A percentile compares a stretch with the other conserved stretches of the same genome.
phyloP scores from a whole-genome alignment of 805 yeast genomes.

The Monosporozyma siamensis region DNA sequence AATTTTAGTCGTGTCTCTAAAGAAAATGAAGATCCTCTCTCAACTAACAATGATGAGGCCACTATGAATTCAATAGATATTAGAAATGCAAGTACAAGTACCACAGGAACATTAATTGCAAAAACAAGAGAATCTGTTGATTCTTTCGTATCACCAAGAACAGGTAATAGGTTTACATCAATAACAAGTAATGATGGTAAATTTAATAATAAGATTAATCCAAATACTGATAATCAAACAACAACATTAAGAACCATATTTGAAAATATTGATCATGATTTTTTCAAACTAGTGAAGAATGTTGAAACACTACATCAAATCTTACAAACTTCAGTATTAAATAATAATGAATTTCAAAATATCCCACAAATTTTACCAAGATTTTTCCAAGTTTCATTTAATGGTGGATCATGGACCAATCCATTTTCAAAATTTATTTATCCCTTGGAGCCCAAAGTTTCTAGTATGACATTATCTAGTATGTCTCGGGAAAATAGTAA shows the following conservation, averaged over 20 bases:
- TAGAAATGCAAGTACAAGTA: conserved; percentile 15
- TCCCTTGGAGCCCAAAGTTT: conserved; percentile 3
- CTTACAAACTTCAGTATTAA: conserved; percentile 17
- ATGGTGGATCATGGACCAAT: conserved; percentile 74
- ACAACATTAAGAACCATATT: neutral
- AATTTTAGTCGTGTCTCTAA: neutral
- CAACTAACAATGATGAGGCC: neutral
- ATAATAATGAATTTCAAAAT: conserved; percentile 10
- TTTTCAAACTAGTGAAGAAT: conserved; percentile 24
- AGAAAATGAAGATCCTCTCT: neutral
- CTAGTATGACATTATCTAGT: neutral
- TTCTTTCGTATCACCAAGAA: neutral
- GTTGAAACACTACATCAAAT: conserved; percentile 23
- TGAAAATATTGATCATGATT: conserved; percentile 21
- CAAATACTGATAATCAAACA: neutral
- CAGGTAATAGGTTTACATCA: neutral
- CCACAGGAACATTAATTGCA: conserved; percentile 11
- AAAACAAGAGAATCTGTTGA: conserved; percentile 3
- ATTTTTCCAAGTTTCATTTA: conserved; percentile 53
- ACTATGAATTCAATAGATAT: neutral
- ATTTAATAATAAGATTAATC: neutral
- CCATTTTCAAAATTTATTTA: conserved; percentile 40
- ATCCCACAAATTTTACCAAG: conserved; percentile 66
- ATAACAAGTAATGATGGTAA: neutral
- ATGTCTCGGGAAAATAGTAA: conserved; percentile 1